Conservation (phyloP, 169 alveolate species). For the Ichthyophthirius multifiliis region DNA sequence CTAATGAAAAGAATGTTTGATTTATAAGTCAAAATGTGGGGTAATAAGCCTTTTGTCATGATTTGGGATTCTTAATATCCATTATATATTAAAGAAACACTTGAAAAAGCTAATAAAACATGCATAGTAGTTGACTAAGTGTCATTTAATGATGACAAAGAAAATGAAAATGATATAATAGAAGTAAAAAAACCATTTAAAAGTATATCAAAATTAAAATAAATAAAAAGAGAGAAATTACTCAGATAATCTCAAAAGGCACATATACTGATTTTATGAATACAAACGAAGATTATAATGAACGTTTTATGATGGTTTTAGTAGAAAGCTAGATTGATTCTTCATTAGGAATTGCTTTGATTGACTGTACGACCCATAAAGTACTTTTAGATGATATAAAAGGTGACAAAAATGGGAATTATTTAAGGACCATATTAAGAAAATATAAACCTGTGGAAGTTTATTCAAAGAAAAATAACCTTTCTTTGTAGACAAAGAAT, state of each 20-base stretch:
- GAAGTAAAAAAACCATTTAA: slow-evolving; percentile 11
- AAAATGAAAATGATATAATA: slow-evolving; percentile 29
- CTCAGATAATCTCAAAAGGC: slow-evolving; percentile 61
- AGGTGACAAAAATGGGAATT: slow-evolving; percentile 39
- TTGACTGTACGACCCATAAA: slow-evolving; percentile 59
- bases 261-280: slow-evolving; percentile 53
- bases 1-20: slow-evolving; percentile 53
- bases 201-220: slow-evolving; percentile 10
- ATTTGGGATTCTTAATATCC: slow-evolving; percentile 46
- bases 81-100: slow-evolving; percentile 40
- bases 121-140: slow-evolving; percentile 57
- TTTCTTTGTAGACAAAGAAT: slow-evolving; percentile 25
- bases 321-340: slow-evolving; percentile 31
- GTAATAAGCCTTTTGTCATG: slow-evolving; percentile 53
- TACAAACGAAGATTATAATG: neutral
- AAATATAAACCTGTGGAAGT: slow-evolving; percentile 62
- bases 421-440: slow-evolving; percentile 50
- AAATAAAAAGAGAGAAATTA: slow-evolving; percentile 49
- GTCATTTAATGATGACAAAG: slow-evolving; percentile 38
- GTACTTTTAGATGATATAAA: slow-evolving; percentile 54
- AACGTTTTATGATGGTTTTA: neutral
- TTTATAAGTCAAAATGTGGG: slow-evolving; percentile 51
- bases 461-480: slow-evolving; percentile 39
- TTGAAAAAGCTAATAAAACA: slow-evolving; percentile 50
- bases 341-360: slow-evolving; percentile 48